Conservation (phyloP, 1,139 yeast species). For the Lipomyces yarrowii region DNA sequence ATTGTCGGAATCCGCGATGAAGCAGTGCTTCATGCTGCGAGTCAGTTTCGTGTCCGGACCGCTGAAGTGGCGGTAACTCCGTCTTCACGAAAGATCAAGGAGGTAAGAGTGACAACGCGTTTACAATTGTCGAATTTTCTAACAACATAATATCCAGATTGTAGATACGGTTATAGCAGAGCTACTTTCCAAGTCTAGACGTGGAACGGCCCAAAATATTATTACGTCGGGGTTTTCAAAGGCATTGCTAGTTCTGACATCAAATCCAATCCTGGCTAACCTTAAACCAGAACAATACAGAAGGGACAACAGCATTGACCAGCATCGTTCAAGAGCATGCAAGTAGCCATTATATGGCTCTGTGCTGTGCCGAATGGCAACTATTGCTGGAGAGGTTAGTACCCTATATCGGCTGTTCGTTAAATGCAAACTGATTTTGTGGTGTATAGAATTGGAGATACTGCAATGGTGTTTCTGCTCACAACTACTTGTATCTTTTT, state of each 20-base stretch:
- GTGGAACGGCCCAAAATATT: not conserved
- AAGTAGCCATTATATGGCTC: conserved; percentile 13
- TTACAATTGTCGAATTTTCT: not conserved
- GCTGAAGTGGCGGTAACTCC: not conserved
- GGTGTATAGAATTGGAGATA: conserved; percentile 21
- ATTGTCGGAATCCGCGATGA: conserved; percentile 3
- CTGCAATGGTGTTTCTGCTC: conserved; percentile 15
- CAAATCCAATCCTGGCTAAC: not conserved
- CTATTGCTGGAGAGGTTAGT: conserved; percentile 16
- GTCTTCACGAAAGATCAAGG: not conserved
- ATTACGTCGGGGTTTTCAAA: conserved; percentile 5
- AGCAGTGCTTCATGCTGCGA: not conserved
- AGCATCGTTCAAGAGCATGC: conserved; percentile 16
- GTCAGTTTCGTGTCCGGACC: not conserved
- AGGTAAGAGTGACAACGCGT: not conserved
- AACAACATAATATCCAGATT: not conserved
- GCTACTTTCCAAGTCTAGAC: not conserved
- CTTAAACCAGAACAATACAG: not conserved
- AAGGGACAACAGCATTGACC: conserved; percentile 17
- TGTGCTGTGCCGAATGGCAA: conserved; percentile 23
- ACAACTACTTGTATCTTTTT: conserved; percentile 20
- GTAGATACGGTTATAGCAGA: not conserved
- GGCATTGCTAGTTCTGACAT: not conserved
- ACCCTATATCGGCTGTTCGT: not conserved
- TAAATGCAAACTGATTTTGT: not conserved